Evolutionary conservation across 2,329 filamentous ascomycete species (phyloP).

Genomic region (Xylariales sp.): DNA sequence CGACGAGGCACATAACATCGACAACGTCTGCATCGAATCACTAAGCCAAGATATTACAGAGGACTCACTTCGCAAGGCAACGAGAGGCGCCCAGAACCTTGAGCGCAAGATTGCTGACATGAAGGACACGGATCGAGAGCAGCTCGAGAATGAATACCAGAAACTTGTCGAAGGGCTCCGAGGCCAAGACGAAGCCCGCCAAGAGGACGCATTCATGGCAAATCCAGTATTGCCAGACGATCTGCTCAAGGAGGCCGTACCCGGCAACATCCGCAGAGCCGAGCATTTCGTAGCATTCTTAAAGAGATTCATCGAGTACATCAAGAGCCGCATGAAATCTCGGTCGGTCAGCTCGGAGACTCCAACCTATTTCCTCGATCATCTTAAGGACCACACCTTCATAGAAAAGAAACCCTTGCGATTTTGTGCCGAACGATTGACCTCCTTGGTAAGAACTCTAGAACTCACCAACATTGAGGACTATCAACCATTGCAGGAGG

Average conservation of each 20-base stretch:
- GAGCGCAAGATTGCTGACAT: slow-evolving; percentile 90
- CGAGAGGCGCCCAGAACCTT: slow-evolving; percentile 82
- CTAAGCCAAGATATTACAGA: slow-evolving; percentile 95
- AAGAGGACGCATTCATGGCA: slow-evolving; percentile 95
- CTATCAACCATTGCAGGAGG: slow-evolving; percentile 93
- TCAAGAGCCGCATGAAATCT: slow-evolving; percentile 98
- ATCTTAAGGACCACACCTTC: slow-evolving; percentile 92
- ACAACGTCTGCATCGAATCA: slow-evolving; percentile 98
- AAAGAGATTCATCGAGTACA: slow-evolving; percentile 94
- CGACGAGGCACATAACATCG: slow-evolving; percentile 98
- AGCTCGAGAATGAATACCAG: slow-evolving; percentile 90
- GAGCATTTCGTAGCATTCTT: slow-evolving; percentile 95
- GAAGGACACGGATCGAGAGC: slow-evolving; percentile 91
- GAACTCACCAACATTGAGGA: slow-evolving; percentile 98
- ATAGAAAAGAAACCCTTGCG: slow-evolving; percentile 93
- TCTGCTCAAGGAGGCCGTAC: slow-evolving; percentile 89
- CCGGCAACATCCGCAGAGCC: slow-evolving; percentile 90
- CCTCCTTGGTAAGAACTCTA: slow-evolving; percentile 88
- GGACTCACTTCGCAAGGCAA: slow-evolving; percentile 86
- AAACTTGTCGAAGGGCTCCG: slow-evolving; percentile 90
- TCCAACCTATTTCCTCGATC: slow-evolving; percentile 84
- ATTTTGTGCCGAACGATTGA: slow-evolving; percentile 92
- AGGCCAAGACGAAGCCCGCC: slow-evolving; percentile 80
- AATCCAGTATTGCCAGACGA: slow-evolving; percentile 95
- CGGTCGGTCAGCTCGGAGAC: slow-evolving; percentile 97